Conservation (phyloP, 805 yeast species). For the Candida parachauliodes region DNA sequence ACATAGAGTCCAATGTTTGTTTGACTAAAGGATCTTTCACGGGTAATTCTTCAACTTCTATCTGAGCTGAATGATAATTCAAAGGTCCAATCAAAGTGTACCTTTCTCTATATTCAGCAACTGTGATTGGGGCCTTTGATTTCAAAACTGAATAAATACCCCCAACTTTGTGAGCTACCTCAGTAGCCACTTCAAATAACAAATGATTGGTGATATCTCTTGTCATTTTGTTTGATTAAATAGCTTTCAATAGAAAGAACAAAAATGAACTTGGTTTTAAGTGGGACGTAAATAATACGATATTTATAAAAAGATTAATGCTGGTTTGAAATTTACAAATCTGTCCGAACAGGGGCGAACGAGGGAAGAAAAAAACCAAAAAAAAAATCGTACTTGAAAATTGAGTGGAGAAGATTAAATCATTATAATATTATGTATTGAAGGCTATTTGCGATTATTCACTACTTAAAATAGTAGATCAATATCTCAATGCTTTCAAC, state of each 20-base stretch:
- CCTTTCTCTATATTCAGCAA: constrained; percentile 84
- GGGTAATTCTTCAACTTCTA: constrained; percentile 76
- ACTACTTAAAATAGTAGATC: too few relatives aligned
- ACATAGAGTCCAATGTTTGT: constrained; percentile 73
- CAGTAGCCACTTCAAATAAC: constrained; percentile 92
- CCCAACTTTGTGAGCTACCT: constrained; percentile 96
- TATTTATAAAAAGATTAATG: constrained; percentile 1
- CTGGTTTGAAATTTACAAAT: background rate
- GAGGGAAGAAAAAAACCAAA: background rate
- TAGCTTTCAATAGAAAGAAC: too few relatives aligned
- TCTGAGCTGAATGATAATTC: constrained; percentile 67
- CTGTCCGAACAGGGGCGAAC: constrained; percentile 7
- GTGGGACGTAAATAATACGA: background rate
- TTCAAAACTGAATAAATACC: constrained; percentile 96
- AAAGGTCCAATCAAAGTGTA: constrained; percentile 87
- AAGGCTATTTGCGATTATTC: too few relatives aligned
- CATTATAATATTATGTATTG: too few relatives aligned
- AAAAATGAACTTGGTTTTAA: too few relatives aligned
- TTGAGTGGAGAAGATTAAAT: background rate
- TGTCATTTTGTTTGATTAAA: too few relatives aligned
- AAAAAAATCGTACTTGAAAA: background rate
- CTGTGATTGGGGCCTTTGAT: constrained; percentile 95
- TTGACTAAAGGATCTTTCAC: constrained; percentile 53
- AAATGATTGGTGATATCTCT: constrained; percentile 86
- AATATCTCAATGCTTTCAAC: too few relatives aligned